phyloP scores from a whole-genome alignment of 2,329 filamentous ascomycete genomes.

The Epichloe glyceriae region DNA sequence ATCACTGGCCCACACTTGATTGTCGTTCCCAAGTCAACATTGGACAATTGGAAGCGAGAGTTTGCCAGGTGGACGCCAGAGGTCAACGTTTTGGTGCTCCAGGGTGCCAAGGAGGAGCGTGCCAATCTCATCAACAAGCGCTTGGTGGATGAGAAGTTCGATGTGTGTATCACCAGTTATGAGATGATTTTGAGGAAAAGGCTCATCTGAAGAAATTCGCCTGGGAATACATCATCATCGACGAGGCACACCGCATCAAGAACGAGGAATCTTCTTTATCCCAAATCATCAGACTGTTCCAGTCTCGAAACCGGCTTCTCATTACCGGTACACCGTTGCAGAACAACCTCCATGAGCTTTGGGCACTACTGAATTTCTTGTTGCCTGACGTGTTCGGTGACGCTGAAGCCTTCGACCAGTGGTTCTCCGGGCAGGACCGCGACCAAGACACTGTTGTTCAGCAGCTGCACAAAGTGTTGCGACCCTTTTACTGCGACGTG shows the following conservation, averaged over 20 bases:
- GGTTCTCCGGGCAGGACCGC: constrained; percentile 83
- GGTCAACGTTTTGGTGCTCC: constrained; percentile 83
- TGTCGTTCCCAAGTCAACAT: constrained; percentile 87
- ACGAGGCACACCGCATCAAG: constrained; percentile 96
- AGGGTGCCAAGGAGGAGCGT: constrained; percentile 90
- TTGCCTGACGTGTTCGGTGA: constrained; percentile 98
- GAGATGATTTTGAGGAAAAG: constrained; percentile 98
- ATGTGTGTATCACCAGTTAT: constrained; percentile 96
- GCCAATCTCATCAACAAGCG: constrained; percentile 78
- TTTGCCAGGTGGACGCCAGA: constrained; percentile 92
- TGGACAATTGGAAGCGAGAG: constrained; percentile 97
- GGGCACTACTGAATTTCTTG: constrained; percentile 93
- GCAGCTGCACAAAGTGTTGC: constrained; percentile 83
- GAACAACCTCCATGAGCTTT: constrained; percentile 95
- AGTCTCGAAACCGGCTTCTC: constrained; percentile 84
- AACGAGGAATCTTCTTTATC: constrained; percentile 96
- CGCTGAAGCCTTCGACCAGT: constrained; percentile 90
- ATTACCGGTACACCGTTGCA: constrained; percentile 96
- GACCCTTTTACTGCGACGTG: constrained; percentile 90
- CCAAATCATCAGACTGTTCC: constrained; percentile 92
- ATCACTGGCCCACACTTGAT: constrained; percentile 87
- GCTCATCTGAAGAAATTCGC: constrained; percentile 91
- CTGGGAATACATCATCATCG: constrained; percentile 99
- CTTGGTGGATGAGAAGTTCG: constrained; percentile 87
- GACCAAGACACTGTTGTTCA: constrained; percentile 95